Base-by-base conservation (phyloP, 192 early-diverging fungal genomes). In the Radiomyces spectabilis region DNA sequence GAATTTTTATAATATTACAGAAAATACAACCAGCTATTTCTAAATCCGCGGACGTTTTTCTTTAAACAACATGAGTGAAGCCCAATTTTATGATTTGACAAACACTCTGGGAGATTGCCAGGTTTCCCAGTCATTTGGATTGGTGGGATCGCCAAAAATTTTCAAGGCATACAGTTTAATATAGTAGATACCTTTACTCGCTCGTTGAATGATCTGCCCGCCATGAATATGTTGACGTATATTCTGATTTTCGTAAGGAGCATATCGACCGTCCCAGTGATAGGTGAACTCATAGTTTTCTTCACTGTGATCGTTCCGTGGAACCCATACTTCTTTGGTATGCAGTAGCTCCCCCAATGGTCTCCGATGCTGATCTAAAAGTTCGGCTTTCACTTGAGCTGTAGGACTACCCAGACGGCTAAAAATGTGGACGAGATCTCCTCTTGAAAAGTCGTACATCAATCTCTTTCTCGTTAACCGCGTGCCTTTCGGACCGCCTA, bases 21-120 rank as follows among this genome's bases (percentile, higher is more conserved):
- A n/a, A n/a, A n/a, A n/a, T n/a, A n/a, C n/a, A n/a, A n/a, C n/a
- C n/a, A n/a, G n/a, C n/a, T n/a, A n/a, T n/a, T n/a, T n/a, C n/a
- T n/a, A n/a, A n/a, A n/a, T n/a, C n/a, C n/a, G n/a, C n/a, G n/a
- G n/a, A n/a, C n/a, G n/a, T n/a, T n/a, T n/a, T n/a, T n/a, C n/a
- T n/a, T n/a, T n/a, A n/a, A n/a, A n/a, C n/a, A n/a, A n/a, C n/a
- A n/a, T n/a, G n/a, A n/a, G n/a, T n/a, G n/a, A n/a, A n/a, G n/a
- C n/a, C n/a, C n/a, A n/a, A n/a, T n/a, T n/a, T n/a, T n/a, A n/a
- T n/a, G n/a, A n/a, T n/a, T n/a, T n/a, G n/a, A n/a, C n/a, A n/a
- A n/a, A n/a, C n/a, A n/a, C n/a, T n/a, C n/a, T n/a, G n/a, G n/a
- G 54, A 7, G 61, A 63, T 4, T 19, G 31, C 61, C 63, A 58